Base-by-base conservation (phyloP, 805 yeast genomes). In the Candida adriatica region DNA sequence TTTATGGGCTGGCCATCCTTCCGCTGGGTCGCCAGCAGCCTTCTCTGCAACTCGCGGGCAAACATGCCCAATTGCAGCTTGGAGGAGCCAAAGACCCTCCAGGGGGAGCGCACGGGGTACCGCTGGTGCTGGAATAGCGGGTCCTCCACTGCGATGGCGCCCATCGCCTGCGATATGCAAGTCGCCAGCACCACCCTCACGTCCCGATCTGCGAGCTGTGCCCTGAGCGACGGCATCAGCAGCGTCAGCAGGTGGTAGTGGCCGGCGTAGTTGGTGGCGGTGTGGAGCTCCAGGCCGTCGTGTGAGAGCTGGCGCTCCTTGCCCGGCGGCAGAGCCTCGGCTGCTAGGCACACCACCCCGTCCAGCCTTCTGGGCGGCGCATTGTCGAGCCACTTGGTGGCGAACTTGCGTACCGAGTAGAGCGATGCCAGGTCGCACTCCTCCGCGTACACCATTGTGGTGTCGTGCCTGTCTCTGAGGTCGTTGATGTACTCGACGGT, bases 121-220 rank as follows among this genome's bases (percentile, higher is more conserved):
- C 67, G 63, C 24, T 60, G 66, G 3, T 58, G 42, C 34, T 68
- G 69, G 78, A 82, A 80, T 31, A 84, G 62, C 15, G 87, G 65
- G 49, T 81, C 86, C 10, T 62, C 57, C 4, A 72, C 25, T 36
- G 80, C 78, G 13, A 90, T 49, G 10, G 67, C 68, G 2, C 84
- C 96, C 57, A 83, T 50, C 2, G 85, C 73, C 41, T 85, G 92
- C 8, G 86, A 62, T 39, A 82, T 59, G 57, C 98, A 92, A 1
- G 86, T 70, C 0, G 88, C 71, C n/a, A 86, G 43, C 3, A 92
- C 53, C 5, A 92, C 73, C 27, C 96, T 64, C 3, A 92, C 95
- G 49, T 88, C 97, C 43, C 99, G 69, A 56, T 88, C 97, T 0
- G 95, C 85, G 3, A 96, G 94, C 59, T 92, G 99, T 2, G 77